Percentiles rank a stretch among this genome's conserved stretches.
Evolutionary conservation across 2,329 filamentous ascomycete genomes (phyloP).

Genomic region (Fusarium humuli): DNA sequence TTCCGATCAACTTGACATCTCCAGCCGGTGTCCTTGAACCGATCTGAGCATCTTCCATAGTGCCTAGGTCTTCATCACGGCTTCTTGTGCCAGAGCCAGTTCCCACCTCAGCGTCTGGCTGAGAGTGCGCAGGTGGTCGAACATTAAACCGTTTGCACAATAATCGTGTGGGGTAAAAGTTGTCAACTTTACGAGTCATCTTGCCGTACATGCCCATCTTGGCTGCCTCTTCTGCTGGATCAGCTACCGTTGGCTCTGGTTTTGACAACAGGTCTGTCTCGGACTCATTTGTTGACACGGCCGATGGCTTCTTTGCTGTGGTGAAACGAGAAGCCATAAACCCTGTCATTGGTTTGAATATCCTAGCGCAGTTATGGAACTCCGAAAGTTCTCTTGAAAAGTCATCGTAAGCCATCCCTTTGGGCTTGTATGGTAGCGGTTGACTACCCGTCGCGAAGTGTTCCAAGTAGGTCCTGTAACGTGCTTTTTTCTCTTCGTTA

Average conservation of each 20-base stretch:
- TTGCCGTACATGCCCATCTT: slow-evolving; percentile 92
- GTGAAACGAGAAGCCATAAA: slow-evolving; percentile 96
- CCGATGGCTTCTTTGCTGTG: slow-evolving; percentile 66
- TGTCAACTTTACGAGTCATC: slow-evolving; percentile 78
- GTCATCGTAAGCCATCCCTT: slow-evolving; percentile 69
- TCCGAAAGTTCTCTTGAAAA: slow-evolving; percentile 84
- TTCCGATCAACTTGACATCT: slow-evolving; percentile 33
- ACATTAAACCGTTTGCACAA: slow-evolving; percentile 97
- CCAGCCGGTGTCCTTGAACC: slow-evolving; percentile 7
- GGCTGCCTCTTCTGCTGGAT: slow-evolving; percentile 88
- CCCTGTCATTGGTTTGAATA: slow-evolving; percentile 93
- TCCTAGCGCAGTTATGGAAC: slow-evolving; percentile 72
- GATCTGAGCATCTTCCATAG: slow-evolving; percentile 28
- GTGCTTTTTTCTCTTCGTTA: slow-evolving; percentile 79
- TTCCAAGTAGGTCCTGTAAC: slow-evolving; percentile 87
- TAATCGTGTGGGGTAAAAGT: slow-evolving; percentile 84
- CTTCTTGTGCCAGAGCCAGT: slow-evolving; percentile 25
- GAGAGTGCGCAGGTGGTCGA: slow-evolving; percentile 76
- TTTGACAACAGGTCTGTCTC: slow-evolving; percentile 46
- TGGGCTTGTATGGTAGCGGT: slow-evolving; percentile 63
- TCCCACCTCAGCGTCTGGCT: slow-evolving; percentile 60
- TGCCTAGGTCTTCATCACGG: slow-evolving; percentile 7
- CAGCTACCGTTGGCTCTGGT: slow-evolving; percentile 55
- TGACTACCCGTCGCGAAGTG: slow-evolving; percentile 65
- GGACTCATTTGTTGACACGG: slow-evolving; percentile 38